Evolutionary conservation across 2,329 filamentous ascomycete genomes (phyloP).

Genomic region (Daldinia sp.): DNA sequence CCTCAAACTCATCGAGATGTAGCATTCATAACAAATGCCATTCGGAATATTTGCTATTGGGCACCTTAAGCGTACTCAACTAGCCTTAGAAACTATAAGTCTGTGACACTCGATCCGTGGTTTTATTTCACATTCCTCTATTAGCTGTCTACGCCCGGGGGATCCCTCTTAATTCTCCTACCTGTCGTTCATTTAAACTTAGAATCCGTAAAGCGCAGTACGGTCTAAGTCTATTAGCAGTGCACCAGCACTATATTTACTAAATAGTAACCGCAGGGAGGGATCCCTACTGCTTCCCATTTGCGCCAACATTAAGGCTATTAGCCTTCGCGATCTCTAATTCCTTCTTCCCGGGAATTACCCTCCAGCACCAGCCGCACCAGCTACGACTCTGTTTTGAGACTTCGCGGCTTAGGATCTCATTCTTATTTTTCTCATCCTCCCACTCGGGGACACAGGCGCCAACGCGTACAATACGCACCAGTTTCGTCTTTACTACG

Average conservation of each 20-base stretch:
- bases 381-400: constrained; percentile 76
- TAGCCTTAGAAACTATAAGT: no score
- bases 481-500: constrained; percentile 85
- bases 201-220: background rate
- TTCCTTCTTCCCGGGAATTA: constrained; percentile 69
- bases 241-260: background rate
- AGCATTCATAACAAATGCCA: background rate
- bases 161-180: background rate
- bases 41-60: no score
- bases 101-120: no score
- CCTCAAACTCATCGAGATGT: background rate
- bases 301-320: background rate
- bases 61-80: no score
- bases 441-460: constrained; percentile 87
- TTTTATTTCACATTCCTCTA: background rate
- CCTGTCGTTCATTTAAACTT: background rate
- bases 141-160: background rate
- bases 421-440: constrained; percentile 73
- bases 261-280: background rate
- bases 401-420: constrained; percentile 75
- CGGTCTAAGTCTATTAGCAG: background rate
- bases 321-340: constrained; percentile 37
- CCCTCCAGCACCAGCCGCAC: constrained; percentile 90
- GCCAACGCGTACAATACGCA: constrained; percentile 81
- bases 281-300: background rate